Conservation (phyloP, 345 rosid species). For the Xanthoceras sorbifolium region DNA sequence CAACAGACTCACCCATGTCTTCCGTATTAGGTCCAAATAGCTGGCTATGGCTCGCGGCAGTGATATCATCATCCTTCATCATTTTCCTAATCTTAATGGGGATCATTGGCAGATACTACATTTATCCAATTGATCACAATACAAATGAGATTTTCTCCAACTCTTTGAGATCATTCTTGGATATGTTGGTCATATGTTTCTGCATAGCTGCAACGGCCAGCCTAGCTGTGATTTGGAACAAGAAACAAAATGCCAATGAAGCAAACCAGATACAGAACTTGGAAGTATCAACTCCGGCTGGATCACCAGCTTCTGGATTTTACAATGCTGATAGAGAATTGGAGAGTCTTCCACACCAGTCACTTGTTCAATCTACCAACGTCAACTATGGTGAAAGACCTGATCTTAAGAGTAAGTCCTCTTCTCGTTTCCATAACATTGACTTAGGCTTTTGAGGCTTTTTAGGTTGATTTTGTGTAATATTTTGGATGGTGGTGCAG, state of each 20-base stretch:
- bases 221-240: conserved; percentile 60
- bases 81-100: conserved; percentile 59
- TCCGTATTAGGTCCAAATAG: conserved; percentile 64
- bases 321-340: conserved; percentile 40
- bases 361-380: conserved; percentile 46
- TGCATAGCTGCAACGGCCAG: conserved; percentile 50
- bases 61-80: conserved; percentile 65
- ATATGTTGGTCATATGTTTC: conserved; percentile 46
- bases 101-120: conserved; percentile 52
- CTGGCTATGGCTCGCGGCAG: conserved; percentile 75
- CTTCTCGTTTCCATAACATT: neutral
- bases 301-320: conserved; percentile 22
- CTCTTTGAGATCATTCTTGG: conserved; percentile 31
- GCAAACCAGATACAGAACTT: conserved; percentile 37
- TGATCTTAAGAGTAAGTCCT: conserved; percentile 60
- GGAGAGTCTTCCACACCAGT: conserved; percentile 62
- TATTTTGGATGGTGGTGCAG: conserved; percentile 36
- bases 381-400: conserved; percentile 69
- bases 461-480: neutral
- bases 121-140: conserved; percentile 58
- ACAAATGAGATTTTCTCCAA: conserved; percentile 27
- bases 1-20: conserved; percentile 54
- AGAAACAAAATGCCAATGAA: conserved; percentile 40
- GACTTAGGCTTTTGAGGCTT: neutral
- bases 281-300: conserved; percentile 24